phyloP scores from a whole-genome alignment of 495 filamentous ascomycete genomes.

The Penicillium desertorum region DNA sequence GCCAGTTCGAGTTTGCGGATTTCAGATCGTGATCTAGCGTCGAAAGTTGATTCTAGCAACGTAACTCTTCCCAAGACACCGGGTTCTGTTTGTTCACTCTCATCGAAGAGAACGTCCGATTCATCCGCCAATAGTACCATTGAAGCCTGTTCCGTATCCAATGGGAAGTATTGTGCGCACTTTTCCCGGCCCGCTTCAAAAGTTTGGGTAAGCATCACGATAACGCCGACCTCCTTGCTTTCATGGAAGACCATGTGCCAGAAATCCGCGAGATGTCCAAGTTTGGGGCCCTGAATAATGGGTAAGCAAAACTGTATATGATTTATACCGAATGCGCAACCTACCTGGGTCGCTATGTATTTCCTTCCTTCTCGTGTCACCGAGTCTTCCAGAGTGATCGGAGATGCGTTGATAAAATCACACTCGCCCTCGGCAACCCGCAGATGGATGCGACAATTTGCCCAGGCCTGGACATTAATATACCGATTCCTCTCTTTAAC shows the following conservation, averaged over 20 bases:
- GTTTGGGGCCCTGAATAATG: conserved; percentile 72
- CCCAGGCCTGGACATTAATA: conserved; percentile 81
- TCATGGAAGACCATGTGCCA: conserved; percentile 98
- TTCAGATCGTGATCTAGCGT: conserved; percentile 52
- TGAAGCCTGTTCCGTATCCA: conserved; percentile 52
- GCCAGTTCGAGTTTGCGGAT: conserved; percentile 56
- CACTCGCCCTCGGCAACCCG: conserved; percentile 73
- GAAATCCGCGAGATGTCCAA: conserved; percentile 65
- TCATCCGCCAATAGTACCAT: conserved; percentile 62
- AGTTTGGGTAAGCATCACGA: conserved; percentile 95
- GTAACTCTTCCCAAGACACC: conserved; percentile 43
- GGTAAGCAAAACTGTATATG: background rate
- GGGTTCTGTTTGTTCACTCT: conserved; percentile 20
- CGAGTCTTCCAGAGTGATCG: conserved; percentile 66
- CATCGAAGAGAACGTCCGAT: conserved; percentile 32
- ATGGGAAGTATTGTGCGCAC: conserved; percentile 88
- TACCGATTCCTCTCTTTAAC: conserved; percentile 72
- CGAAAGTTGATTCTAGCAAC: conserved; percentile 47
- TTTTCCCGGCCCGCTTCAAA: conserved; percentile 82
- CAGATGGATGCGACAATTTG: conserved; percentile 80
- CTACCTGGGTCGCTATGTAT: conserved; percentile 69
- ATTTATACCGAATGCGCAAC: conserved; percentile 18
- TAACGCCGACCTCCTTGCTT: conserved; percentile 71
- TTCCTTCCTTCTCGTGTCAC: conserved; percentile 49
- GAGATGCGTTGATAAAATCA: conserved; percentile 97